Conservation (phyloP, 352 stramenopile species). For the Pseudoperonospora humuli region DNA sequence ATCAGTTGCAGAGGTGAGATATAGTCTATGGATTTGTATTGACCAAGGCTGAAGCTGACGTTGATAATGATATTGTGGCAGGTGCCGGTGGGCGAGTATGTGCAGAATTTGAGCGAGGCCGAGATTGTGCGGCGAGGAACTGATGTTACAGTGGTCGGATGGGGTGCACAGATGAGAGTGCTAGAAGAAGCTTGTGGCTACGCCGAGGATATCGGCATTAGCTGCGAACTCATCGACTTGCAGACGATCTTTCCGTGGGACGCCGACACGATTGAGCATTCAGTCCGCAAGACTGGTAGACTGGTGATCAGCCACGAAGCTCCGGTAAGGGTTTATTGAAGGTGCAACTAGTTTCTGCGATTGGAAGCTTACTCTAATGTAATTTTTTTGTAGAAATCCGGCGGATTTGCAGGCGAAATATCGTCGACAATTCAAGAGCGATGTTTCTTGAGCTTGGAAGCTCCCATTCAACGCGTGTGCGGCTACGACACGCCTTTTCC, state of each 20-base stretch:
- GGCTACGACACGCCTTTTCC: conserved; percentile 97
- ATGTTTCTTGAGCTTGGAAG: conserved; percentile 95
- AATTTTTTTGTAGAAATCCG: conserved; percentile 47
- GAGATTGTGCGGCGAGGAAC: conserved; percentile 89
- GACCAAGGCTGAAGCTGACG: not conserved
- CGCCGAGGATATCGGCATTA: conserved; percentile 89
- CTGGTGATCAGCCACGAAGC: conserved; percentile 96
- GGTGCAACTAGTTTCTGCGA: not conserved
- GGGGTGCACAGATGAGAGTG: conserved; percentile 88
- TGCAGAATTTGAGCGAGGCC: conserved; percentile 89
- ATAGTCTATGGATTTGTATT: not conserved
- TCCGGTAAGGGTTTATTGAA: conserved; percentile 51
- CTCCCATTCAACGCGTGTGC: conserved; percentile 90
- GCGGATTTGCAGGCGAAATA: conserved; percentile 95
- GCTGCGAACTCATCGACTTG: conserved; percentile 96
- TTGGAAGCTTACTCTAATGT: conserved; percentile 3
- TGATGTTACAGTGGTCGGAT: conserved; percentile 95
- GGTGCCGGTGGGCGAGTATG: conserved; percentile 93
- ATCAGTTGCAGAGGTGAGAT: conserved; percentile 86
- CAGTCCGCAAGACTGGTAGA: conserved; percentile 95
- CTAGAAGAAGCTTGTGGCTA: conserved; percentile 80
- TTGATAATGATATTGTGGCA: conserved; percentile 5
- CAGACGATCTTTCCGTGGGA: conserved; percentile 98
- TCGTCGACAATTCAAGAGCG: conserved; percentile 88
- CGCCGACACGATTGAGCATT: conserved; percentile 89